These are phyloP conservation scores for Acanthamoeba lenticulata DNA, from an alignment of 208 protist genomes.

Conservation along the genomic window DNA sequence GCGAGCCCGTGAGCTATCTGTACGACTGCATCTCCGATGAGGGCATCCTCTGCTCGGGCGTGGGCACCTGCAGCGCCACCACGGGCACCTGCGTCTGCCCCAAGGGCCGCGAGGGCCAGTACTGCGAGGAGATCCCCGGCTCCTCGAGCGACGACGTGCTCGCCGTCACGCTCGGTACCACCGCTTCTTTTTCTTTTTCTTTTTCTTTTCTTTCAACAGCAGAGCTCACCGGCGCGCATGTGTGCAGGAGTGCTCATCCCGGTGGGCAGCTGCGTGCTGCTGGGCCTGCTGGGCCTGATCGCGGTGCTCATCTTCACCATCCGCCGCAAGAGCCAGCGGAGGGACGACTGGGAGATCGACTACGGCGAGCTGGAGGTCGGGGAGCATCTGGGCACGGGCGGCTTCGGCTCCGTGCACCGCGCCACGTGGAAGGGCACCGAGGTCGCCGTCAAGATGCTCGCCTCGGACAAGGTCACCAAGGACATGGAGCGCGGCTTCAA, in stretches of 20 bases:
- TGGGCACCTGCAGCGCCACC: neutral
- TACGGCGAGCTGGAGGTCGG: neutral
- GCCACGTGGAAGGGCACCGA: constrained; percentile 37
- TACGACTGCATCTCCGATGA: neutral
- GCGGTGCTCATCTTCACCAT: neutral
- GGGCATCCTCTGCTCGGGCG: neutral
- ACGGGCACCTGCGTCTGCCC: neutral
- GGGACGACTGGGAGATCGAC: constrained; percentile 10
- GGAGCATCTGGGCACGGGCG: neutral
- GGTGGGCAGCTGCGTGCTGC: neutral
- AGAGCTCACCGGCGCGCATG: neutral
- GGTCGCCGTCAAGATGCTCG: constrained; percentile 11
- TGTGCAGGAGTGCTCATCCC: neutral
- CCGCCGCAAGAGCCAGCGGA: neutral
- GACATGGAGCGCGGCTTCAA: neutral
- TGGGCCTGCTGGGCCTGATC: neutral
- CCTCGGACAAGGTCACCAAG: constrained; percentile 4
- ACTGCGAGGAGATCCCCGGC: neutral
- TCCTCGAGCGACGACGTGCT: neutral
- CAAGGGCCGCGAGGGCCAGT: neutral
- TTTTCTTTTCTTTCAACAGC: neutral
- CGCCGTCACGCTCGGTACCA: neutral
- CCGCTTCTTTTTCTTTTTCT: neutral
- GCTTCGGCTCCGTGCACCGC: neutral
- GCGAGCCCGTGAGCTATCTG: neutral